Evolutionary conservation across 192 early-diverging fungal genomes (phyloP).

Genomic region (Backusella sp.): DNA sequence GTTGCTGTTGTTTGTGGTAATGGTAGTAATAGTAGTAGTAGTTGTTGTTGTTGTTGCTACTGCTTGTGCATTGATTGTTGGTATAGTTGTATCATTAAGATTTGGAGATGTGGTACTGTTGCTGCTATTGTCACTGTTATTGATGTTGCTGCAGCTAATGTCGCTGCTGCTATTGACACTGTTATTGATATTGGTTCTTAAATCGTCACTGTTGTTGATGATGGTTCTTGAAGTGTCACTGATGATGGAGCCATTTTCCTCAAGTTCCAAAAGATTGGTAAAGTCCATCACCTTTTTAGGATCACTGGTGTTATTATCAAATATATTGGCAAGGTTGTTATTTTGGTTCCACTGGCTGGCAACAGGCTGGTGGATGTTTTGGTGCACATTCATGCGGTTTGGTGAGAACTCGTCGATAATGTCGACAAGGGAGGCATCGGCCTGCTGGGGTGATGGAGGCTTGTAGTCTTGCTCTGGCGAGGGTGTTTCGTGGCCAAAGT

Average conservation of each 20-base stretch:
- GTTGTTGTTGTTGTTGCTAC: not conserved
- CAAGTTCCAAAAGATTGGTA: not conserved
- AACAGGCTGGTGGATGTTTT: not conserved
- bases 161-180: not conserved
- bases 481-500: not conserved
- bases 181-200: not conserved
- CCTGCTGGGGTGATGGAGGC: not conserved
- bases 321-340: not conserved
- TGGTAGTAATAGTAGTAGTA: not conserved
- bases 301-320: not conserved
- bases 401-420: not conserved
- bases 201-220: not conserved
- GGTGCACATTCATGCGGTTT: not conserved
- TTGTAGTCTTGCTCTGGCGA: not conserved
- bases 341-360: not conserved
- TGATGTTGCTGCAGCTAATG: not conserved
- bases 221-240: not conserved
- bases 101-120: not conserved
- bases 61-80: not conserved
- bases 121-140: not conserved
- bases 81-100: not conserved
- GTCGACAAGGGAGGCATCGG: not conserved
- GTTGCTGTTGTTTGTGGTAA: not conserved
- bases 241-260: not conserved
- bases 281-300: not conserved